These are phyloP conservation scores for Didymellaceae sp. DNA, from an alignment of 2,329 filamentous ascomycete genomes.

Conservation along the genomic window DNA sequence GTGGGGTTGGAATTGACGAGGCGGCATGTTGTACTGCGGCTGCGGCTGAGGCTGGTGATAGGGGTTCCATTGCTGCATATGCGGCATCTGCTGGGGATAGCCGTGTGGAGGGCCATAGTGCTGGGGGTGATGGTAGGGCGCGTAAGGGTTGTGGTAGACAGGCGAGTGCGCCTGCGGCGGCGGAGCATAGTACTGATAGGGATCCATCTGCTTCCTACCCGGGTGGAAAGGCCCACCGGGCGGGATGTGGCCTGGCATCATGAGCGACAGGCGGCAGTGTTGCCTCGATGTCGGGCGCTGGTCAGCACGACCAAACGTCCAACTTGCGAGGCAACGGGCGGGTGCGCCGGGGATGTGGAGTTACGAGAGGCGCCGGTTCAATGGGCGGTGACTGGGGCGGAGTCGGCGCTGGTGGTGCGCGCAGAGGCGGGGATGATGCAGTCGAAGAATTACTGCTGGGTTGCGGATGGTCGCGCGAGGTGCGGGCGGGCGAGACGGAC, in stretches of 20 bases:
- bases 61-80: slow-evolving; percentile 50
- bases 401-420: slow-evolving; percentile 65
- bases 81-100: slow-evolving; percentile 43
- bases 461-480: slow-evolving; percentile 39
- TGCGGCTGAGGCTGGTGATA: slow-evolving; percentile 39
- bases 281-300: slow-evolving; percentile 50
- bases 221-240: slow-evolving; percentile 49
- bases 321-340: slow-evolving; percentile 48
- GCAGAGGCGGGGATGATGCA: slow-evolving; percentile 19
- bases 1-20: slow-evolving; percentile 48
- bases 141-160: slow-evolving; percentile 47
- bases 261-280: slow-evolving; percentile 58
- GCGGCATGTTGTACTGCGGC: slow-evolving; percentile 45
- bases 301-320: slow-evolving; percentile 46
- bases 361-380: slow-evolving; percentile 49
- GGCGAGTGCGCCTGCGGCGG: slow-evolving; percentile 48
- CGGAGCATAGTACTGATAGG: slow-evolving; percentile 40
- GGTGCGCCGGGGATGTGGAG: slow-evolving; percentile 10
- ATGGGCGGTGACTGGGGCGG: slow-evolving; percentile 42
- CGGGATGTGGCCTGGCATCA: slow-evolving; percentile 69
- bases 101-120: slow-evolving; percentile 51
- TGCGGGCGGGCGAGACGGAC: slow-evolving; percentile 23
- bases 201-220: slow-evolving; percentile 50
- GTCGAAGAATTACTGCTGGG: slow-evolving; percentile 37
- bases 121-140: slow-evolving; percentile 44